These are phyloP conservation scores for Citrullus amarus DNA, from an alignment of 306 rosid species.

Conservation along the genomic window DNA sequence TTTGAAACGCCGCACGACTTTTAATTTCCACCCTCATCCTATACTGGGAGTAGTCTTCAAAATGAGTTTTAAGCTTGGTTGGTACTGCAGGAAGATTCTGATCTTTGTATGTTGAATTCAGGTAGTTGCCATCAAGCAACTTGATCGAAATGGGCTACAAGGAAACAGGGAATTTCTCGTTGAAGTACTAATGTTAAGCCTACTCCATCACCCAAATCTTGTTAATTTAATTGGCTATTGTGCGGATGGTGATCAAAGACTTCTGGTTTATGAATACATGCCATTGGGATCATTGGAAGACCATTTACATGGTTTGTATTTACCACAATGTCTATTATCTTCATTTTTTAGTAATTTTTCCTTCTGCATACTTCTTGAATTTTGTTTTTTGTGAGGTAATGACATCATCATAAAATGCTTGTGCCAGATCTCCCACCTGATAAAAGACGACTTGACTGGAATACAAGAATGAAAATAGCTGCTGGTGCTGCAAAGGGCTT, in stretches of 20 bases:
- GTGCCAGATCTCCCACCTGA: constrained; percentile 41
- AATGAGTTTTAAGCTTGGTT: neutral
- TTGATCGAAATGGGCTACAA: constrained; percentile 49
- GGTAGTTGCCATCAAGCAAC: constrained; percentile 47
- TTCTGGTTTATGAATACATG: constrained; percentile 47
- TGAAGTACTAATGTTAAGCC: constrained; percentile 44
- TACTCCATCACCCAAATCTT: constrained; percentile 51
- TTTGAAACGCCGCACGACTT: neutral
- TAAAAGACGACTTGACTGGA: constrained; percentile 39
- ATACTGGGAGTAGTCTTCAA: neutral
- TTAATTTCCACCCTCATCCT: neutral
- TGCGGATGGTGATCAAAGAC: constrained; percentile 60
- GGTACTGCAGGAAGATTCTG: constrained; percentile 5
- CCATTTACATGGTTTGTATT: constrained; percentile 33
- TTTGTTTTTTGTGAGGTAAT: neutral
- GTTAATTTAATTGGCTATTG: constrained; percentile 44
- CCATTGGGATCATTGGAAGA: constrained; percentile 47
- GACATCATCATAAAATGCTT: constrained; percentile 1
- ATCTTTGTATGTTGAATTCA: constrained; percentile 15
- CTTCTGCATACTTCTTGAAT: neutral
- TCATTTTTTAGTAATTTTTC: neutral
- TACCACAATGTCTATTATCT: neutral
- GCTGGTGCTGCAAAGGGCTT: constrained; percentile 51
- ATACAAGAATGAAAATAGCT: constrained; percentile 43
- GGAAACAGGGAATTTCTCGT: constrained; percentile 54